Conservation (phyloP, 208 protist species). For the Leishmania tarentolae region DNA sequence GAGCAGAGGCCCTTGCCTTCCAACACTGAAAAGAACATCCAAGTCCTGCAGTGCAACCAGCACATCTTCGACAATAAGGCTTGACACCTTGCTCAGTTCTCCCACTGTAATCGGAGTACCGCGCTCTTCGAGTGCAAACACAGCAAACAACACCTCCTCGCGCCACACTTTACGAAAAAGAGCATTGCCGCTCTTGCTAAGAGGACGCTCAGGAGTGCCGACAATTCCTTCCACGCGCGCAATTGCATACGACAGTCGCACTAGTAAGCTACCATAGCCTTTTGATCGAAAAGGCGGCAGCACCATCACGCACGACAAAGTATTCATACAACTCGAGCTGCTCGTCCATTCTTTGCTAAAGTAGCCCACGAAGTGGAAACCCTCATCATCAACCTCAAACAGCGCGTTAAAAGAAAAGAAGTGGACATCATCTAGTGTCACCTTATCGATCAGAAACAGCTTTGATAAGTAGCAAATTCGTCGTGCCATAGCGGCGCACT, state of each 20-base stretch:
- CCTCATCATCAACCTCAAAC: constrained; percentile 74
- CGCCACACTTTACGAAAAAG: constrained; percentile 74
- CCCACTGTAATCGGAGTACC: constrained; percentile 49
- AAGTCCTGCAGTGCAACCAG: constrained; percentile 60
- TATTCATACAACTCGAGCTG: constrained; percentile 61
- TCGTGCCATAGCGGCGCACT: constrained; percentile 47
- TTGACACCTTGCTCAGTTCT: constrained; percentile 52
- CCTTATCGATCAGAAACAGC: constrained; percentile 72
- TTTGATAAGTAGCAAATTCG: constrained; percentile 60
- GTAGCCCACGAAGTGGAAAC: constrained; percentile 78
- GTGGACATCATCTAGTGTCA: constrained; percentile 77
- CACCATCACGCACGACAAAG: constrained; percentile 80
- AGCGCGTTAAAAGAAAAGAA: constrained; percentile 71
- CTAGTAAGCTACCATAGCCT: constrained; percentile 67
- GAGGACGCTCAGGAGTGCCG: constrained; percentile 66
- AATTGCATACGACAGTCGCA: constrained; percentile 76
- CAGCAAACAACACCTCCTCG: constrained; percentile 55
- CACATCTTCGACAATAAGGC: constrained; percentile 72
- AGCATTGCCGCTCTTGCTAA: constrained; percentile 56
- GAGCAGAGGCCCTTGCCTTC: constrained; percentile 50
- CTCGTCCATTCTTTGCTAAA: constrained; percentile 79
- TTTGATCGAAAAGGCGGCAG: constrained; percentile 69
- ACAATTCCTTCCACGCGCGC: constrained; percentile 54
- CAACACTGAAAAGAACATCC: constrained; percentile 49
- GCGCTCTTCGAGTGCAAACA: constrained; percentile 44